Base-by-base conservation (phyloP, 768 basidiomycete genomes). In the Xerocomellus intermedius region DNA sequence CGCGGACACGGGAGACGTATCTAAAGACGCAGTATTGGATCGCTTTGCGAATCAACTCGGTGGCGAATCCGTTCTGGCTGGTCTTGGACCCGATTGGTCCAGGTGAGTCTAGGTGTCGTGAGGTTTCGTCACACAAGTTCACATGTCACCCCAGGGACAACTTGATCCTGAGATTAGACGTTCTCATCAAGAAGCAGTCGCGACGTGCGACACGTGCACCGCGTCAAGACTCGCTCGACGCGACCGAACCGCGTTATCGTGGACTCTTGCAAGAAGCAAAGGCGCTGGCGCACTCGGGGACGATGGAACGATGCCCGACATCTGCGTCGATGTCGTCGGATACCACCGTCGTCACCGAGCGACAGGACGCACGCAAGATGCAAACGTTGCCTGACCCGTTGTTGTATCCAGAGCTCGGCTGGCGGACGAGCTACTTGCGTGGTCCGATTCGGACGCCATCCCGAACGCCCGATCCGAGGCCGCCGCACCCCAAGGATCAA, bases 381-480 rank as follows among this genome's bases (percentile, higher is more conserved):
- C 26, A 26, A 6, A 30, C 37, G 16, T 14, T 50, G 9, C 85
- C 85, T 4, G 85, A 86, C 19, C 0, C 74, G 73, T 8, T 82
- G 80, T 35, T 52, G 82, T 19, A 14, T 38, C 33, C 42, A 2
- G 56, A 73, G 79, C 17, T 72, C 73, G 53, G 80, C 51, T 63
- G 56, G 61, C 45, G 36, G 42, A 42, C 44, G 17, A 14, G 30
- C 16, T 17, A 35, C 24, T 66, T 69, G 16, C 79, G 85, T 3
- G 79, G 75, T 5, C 86, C 85, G 1, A 75, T 89, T 14, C 61
- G 68, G 14, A 89, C 88, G 0, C 88, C 87, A 5, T 77, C 71
- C 4, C 76, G 83, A 14, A 80, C 77, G 38, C 79, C 77, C 1
- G 54, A 74, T 14, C 75, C 80, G 0, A 78, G 74, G 58, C 57